Percentiles rank a stretch among this genome's conserved stretches.
phyloP scores from a whole-genome alignment of 1,284 basidiomycete species.

The Trametes sp. region DNA sequence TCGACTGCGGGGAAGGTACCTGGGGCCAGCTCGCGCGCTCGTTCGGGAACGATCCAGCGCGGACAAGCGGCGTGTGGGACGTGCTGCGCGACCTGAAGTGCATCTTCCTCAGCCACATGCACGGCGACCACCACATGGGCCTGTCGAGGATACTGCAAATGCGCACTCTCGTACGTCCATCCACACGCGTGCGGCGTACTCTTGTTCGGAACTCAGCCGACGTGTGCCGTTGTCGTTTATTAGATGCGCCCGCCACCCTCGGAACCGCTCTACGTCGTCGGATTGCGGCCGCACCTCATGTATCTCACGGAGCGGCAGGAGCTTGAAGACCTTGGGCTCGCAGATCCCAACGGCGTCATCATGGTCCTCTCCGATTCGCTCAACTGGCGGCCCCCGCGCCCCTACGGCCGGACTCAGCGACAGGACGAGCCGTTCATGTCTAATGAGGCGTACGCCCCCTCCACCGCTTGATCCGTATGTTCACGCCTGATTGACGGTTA shows the following conservation, averaged over 20 bases:
- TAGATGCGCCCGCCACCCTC: slow-evolving; percentile 67
- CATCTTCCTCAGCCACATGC: slow-evolving; percentile 90
- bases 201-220: slow-evolving; percentile 6
- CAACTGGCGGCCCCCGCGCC: slow-evolving; percentile 52
- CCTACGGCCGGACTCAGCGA: slow-evolving; percentile 50
- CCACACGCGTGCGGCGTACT: slow-evolving; percentile 17
- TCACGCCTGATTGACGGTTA: slow-evolving; percentile 15
- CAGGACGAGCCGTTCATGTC: slow-evolving; percentile 31
- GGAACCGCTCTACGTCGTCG: slow-evolving; percentile 76
- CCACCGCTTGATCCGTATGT: neutral
- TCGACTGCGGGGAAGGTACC: slow-evolving; percentile 93
- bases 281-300: slow-evolving; percentile 59
- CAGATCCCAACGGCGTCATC: slow-evolving; percentile 57
- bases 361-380: slow-evolving; percentile 63
- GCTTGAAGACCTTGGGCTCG: slow-evolving; percentile 73
- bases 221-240: neutral
- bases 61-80: slow-evolving; percentile 55
- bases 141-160: slow-evolving; percentile 77
- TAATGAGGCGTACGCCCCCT: slow-evolving; percentile 19
- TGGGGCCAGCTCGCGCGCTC: slow-evolving; percentile 87
- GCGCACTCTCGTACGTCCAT: slow-evolving; percentile 68
- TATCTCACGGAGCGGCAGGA: slow-evolving; percentile 74
- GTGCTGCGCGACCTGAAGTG: slow-evolving; percentile 78
- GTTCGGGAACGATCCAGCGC: slow-evolving; percentile 68
- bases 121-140: slow-evolving; percentile 94